phyloP scores from a whole-genome alignment of 2,329 filamentous ascomycete species.

The Hymenoscyphus salicellus region DNA sequence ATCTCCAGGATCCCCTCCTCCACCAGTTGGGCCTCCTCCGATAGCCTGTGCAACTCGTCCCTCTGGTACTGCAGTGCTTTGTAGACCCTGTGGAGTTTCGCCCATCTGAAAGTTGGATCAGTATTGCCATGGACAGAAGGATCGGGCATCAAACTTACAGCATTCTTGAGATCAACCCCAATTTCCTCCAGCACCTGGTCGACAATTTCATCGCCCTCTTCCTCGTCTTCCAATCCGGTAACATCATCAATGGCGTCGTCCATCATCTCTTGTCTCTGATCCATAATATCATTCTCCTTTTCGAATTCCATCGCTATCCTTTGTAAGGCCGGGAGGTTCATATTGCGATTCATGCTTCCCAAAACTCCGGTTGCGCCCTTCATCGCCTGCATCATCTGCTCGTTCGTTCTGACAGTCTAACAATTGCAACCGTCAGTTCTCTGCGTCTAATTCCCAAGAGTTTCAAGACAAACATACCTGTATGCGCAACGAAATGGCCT shows the following conservation, averaged over 20 bases:
- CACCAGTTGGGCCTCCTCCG: slow-evolving; percentile 57
- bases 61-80: slow-evolving; percentile 69
- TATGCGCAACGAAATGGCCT: slow-evolving; percentile 91
- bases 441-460: not conserved
- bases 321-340: slow-evolving; percentile 94
- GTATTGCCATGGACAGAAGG: slow-evolving; percentile 1
- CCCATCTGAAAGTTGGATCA: slow-evolving; percentile 62
- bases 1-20: slow-evolving; percentile 60
- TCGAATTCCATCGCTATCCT: slow-evolving; percentile 99
- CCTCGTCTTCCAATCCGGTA: slow-evolving; percentile 84
- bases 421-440: not conserved
- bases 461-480: slow-evolving; percentile 57
- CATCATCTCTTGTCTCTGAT: slow-evolving; percentile 99
- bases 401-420: slow-evolving; percentile 93
- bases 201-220: slow-evolving; percentile 94
- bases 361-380: slow-evolving; percentile 92
- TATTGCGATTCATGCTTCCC: slow-evolving; percentile 94
- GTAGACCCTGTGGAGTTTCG: slow-evolving; percentile 82
- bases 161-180: slow-evolving; percentile 84
- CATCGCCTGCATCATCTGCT: slow-evolving; percentile 99
- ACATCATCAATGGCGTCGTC: slow-evolving; percentile 97
- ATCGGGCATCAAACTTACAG: slow-evolving; percentile 57
- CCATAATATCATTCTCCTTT: slow-evolving; percentile 98
- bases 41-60: slow-evolving; percentile 82
- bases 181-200: slow-evolving; percentile 97